phyloP scores from a whole-genome alignment of 176 grass and related monocot species.

The Triticum aestivum region IWGSC_CS_RefSeq_v2.1 NC_057805.1:496092873-496093372 shows the following conservation, averaged over 20 bases:
- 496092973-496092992: background rate
- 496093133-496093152: background rate
- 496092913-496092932: background rate
- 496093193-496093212: background rate
- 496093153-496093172: constrained; percentile 1
- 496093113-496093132: background rate
- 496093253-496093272: too few species aligned
- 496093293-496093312: too few species aligned
- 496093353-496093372: too few species aligned
- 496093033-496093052: too few species aligned
- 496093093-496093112: too few species aligned
- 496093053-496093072: background rate
- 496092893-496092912: constrained; percentile 2
- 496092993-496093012: background rate
- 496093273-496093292: too few species aligned
- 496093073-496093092: background rate
- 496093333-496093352: too few species aligned
- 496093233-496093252: too few species aligned
- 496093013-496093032: background rate
- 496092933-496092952: background rate
- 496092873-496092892: constrained; percentile 46
- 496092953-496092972: background rate
- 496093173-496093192: background rate
- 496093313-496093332: too few species aligned
- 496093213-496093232: background rate